phyloP scores from a whole-genome alignment of 768 basidiomycete species.

The Sarcodon aspratus region DNA sequence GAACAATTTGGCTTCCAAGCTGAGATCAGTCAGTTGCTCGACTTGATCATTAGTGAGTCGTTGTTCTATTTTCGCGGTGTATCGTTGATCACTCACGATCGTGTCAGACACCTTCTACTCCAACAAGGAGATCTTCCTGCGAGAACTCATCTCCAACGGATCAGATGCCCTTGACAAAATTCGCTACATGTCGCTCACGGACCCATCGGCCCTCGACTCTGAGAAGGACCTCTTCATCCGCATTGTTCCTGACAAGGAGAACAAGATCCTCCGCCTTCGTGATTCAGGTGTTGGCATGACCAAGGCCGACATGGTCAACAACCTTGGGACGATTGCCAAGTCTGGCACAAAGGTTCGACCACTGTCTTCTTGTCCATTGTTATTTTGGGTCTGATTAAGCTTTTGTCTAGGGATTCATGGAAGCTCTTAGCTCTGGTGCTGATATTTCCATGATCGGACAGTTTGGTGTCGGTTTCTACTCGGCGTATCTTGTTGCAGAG shows the following conservation, averaged over 20 bases:
- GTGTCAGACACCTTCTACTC: slow-evolving; percentile 96
- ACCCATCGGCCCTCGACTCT: slow-evolving; percentile 79
- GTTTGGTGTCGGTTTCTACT: slow-evolving; percentile 99
- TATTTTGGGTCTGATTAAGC: neutral
- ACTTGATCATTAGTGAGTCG: slow-evolving; percentile 91
- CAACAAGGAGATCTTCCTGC: slow-evolving; percentile 99
- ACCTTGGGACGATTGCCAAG: slow-evolving; percentile 93
- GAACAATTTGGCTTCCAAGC: slow-evolving; percentile 97
- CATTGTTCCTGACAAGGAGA: slow-evolving; percentile 92
- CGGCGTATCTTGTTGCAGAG: slow-evolving; percentile 97
- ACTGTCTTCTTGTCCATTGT: neutral
- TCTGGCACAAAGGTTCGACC: slow-evolving; percentile 75
- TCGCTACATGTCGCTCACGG: slow-evolving; percentile 92
- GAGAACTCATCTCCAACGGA: slow-evolving; percentile 93
- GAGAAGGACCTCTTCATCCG: slow-evolving; percentile 93
- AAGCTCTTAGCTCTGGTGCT: slow-evolving; percentile 84
- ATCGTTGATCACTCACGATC: slow-evolving; percentile 7
- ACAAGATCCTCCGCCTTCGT: slow-evolving; percentile 81
- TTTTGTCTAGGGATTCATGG: slow-evolving; percentile 85
- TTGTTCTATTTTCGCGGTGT: slow-evolving; percentile 1
- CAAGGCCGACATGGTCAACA: slow-evolving; percentile 99
- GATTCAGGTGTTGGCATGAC: slow-evolving; percentile 99
- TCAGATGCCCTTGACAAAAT: slow-evolving; percentile 99
- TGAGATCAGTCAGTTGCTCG: slow-evolving; percentile 97
- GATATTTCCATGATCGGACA: slow-evolving; percentile 97